These are phyloP conservation scores for Trypanosoma cruzi DNA, from an alignment of 208 protist species.

Conservation along the genomic window DNA sequence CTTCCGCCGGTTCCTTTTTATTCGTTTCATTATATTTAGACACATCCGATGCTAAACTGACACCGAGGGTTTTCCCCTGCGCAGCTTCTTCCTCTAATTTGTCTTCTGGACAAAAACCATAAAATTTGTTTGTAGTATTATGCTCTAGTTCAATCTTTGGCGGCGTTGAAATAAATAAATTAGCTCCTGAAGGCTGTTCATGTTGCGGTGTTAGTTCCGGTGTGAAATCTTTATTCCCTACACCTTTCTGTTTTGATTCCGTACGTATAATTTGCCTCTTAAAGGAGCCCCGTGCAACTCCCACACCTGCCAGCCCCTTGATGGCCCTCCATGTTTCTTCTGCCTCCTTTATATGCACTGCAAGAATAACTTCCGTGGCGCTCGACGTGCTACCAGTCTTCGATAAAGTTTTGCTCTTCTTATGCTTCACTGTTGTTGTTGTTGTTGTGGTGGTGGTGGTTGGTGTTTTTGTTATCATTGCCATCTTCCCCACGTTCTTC, in stretches of 20 bases:
- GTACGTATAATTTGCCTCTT: not conserved
- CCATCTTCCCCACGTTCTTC: not conserved
- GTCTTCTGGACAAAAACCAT: not conserved
- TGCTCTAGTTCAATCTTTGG: not conserved
- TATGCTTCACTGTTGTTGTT: not conserved
- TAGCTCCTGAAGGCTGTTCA: not conserved
- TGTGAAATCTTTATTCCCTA: not conserved
- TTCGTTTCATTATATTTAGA: not conserved
- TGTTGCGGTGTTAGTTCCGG: not conserved
- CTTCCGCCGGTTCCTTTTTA: not conserved
- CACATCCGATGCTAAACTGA: not conserved
- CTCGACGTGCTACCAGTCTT: not conserved
- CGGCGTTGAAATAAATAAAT: not conserved
- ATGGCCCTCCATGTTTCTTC: conserved; percentile 21
- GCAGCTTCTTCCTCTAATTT: not conserved
- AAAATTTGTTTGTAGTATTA: not conserved
- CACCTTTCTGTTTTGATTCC: not conserved
- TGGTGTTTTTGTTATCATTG: not conserved
- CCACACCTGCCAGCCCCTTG: conserved; percentile 1
- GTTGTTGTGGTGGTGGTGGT: not conserved
- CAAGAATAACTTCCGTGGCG: conserved; percentile 2
- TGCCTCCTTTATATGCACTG: conserved; percentile 20
- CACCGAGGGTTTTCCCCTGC: not conserved
- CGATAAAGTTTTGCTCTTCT: not conserved
- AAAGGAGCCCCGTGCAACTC: not conserved